Percentiles rank a stretch among this genome's conserved stretches.
Conservation (phyloP, 2,329 filamentous ascomycete genomes). For the Epichloe aotearoae region DNA sequence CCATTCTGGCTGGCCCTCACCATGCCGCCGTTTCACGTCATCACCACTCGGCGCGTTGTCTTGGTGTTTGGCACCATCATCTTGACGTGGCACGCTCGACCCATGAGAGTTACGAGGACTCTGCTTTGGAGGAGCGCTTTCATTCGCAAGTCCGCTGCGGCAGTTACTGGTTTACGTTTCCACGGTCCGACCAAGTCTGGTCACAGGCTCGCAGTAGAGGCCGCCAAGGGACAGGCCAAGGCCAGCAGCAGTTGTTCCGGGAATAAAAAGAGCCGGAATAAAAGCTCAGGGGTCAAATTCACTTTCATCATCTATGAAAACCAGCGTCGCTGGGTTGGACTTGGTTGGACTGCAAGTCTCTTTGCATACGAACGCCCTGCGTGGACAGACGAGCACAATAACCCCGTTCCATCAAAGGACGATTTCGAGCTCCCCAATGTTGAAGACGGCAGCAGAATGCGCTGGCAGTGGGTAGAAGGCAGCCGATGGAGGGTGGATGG, state of each 20-base stretch:
- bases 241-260: slow-evolving; percentile 14
- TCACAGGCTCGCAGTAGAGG: slow-evolving; percentile 13
- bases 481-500: slow-evolving; percentile 83
- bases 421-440: slow-evolving; percentile 50
- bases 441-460: slow-evolving; percentile 43
- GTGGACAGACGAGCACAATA: slow-evolving; percentile 95
- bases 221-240: slow-evolving; percentile 11
- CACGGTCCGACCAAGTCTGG: slow-evolving; percentile 31
- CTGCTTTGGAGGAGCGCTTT: slow-evolving; percentile 81
- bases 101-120: slow-evolving; percentile 70
- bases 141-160: slow-evolving; percentile 53
- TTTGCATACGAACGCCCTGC: slow-evolving; percentile 80
- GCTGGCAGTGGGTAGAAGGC: slow-evolving; percentile 67
- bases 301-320: slow-evolving; percentile 97
- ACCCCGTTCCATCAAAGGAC: slow-evolving; percentile 62
- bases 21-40: slow-evolving; percentile 67
- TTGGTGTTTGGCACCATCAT: slow-evolving; percentile 77
- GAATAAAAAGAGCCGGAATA: slow-evolving; percentile 19
- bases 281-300: slow-evolving; percentile 77
- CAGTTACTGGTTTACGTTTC: slow-evolving; percentile 72
- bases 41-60: slow-evolving; percentile 74
- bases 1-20: slow-evolving; percentile 80
- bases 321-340: slow-evolving; percentile 83
- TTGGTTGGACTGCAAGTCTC: slow-evolving; percentile 87
- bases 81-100: slow-evolving; percentile 83